Evolutionary conservation across 2,329 filamentous ascomycete genomes (phyloP).

Genomic region (Diaporthe australafricana): DNA sequence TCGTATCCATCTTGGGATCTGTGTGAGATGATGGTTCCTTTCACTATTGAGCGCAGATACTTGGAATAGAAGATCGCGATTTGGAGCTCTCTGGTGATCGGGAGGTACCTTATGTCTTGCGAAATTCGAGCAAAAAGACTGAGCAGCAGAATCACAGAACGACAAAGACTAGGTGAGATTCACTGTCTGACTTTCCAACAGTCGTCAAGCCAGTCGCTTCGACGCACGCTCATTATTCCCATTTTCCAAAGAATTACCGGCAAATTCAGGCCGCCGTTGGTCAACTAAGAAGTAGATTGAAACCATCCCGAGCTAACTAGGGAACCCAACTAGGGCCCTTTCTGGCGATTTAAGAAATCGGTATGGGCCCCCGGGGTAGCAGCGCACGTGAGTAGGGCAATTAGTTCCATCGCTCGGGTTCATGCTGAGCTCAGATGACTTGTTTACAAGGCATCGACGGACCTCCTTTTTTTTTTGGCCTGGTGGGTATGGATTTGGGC

Average conservation of each 20-base stretch:
- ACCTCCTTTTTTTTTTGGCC: not conserved
- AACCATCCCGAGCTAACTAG: not conserved
- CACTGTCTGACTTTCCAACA: not conserved
- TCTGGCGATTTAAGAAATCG: not conserved
- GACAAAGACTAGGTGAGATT: not conserved
- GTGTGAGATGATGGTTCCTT: not conserved
- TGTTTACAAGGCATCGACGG: not conserved
- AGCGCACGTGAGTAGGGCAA: not conserved
- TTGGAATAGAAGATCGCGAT: not conserved
- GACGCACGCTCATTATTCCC: not conserved
- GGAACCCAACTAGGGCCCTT: not conserved
- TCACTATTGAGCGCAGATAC: not conserved
- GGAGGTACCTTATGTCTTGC: not conserved
- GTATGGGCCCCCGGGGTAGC: not conserved
- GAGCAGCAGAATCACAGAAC: not conserved
- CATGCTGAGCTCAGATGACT: not conserved
- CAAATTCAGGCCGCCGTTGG: too few relatives aligned
- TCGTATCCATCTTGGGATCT: not conserved
- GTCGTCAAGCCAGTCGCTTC: not conserved
- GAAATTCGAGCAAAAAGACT: not conserved
- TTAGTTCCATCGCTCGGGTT: not conserved
- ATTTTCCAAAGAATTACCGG: not conserved
- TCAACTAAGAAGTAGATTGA: not conserved
- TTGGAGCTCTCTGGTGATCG: not conserved
- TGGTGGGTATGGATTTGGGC: not conserved